Percentiles rank a stretch among this genome's conserved stretches.
Evolutionary conservation across 2,329 filamentous ascomycete species (phyloP).

Genomic region (Sordariomycetes sp.): DNA sequence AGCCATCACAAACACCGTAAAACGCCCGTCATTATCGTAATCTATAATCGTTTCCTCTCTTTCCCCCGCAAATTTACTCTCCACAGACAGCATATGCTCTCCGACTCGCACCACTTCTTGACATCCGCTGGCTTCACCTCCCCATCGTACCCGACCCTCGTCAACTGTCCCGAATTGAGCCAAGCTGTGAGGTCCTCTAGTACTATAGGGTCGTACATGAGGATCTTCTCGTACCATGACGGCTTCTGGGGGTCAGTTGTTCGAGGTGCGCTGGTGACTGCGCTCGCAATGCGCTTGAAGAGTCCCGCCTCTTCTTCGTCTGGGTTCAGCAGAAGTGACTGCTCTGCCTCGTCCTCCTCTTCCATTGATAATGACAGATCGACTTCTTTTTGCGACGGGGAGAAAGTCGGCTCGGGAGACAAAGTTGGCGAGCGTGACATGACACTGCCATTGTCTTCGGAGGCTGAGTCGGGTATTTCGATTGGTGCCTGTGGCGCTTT

Average conservation of each 20-base stretch:
- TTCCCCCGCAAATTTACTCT: constrained; percentile 44
- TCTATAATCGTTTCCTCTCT: constrained; percentile 41
- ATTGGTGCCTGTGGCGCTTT: constrained; percentile 14
- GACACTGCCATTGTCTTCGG: constrained; percentile 19
- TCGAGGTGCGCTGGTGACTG: constrained; percentile 40
- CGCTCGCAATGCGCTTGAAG: constrained; percentile 44
- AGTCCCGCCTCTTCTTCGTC: constrained; percentile 32
- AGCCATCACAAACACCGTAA: too few relatives aligned
- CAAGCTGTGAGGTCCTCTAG: constrained; percentile 78
- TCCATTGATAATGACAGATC: constrained; percentile 34
- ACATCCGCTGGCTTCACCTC: constrained; percentile 58
- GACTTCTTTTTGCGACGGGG: constrained; percentile 25
- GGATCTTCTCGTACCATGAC: constrained; percentile 86
- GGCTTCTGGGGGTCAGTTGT: constrained; percentile 39
- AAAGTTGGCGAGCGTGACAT: constrained; percentile 7
- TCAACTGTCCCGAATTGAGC: constrained; percentile 66
- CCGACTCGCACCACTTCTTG: constrained; percentile 83
- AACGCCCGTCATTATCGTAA: too few relatives aligned
- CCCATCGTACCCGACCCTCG: constrained; percentile 52
- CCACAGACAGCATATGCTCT: constrained; percentile 78
- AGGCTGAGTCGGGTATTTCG: constrained; percentile 46
- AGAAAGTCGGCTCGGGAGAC: constrained; percentile 3
- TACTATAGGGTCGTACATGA: constrained; percentile 86
- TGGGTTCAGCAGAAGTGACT: constrained; percentile 27
- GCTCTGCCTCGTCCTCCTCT: constrained; percentile 36